Evolutionary conservation across 2,329 filamentous ascomycete species (phyloP).

Genomic region (Erysiphe pulchra): DNA sequence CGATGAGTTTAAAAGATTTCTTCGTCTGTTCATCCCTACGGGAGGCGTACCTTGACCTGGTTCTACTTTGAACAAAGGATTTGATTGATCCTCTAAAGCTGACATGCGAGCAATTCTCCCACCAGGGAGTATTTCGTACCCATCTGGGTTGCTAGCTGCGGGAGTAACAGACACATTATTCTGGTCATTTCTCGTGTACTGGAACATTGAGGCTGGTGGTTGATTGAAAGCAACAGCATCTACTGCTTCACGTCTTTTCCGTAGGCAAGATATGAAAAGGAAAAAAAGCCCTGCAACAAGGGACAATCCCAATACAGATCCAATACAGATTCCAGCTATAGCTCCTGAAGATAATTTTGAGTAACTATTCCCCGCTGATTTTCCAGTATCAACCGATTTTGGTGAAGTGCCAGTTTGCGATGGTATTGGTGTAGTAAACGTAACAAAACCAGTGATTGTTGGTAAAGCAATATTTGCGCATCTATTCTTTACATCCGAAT

Average conservation of each 20-base stretch:
- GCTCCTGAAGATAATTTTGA: constrained; percentile 49
- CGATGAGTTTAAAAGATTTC: constrained; percentile 38
- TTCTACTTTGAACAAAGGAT: constrained; percentile 23
- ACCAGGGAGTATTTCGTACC: constrained; percentile 55
- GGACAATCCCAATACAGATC: constrained; percentile 43
- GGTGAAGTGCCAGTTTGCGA: constrained; percentile 8
- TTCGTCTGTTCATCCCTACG: constrained; percentile 15
- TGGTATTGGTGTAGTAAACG: constrained; percentile 25
- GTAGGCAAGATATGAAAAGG: constrained; percentile 22
- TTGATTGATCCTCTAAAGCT: constrained; percentile 54
- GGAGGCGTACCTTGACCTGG: constrained; percentile 14
- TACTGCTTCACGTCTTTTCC: constrained; percentile 30
- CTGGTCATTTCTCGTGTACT: constrained; percentile 21
- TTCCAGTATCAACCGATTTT: constrained; percentile 3
- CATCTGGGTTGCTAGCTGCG: constrained; percentile 16
- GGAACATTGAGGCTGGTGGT: constrained; percentile 33
- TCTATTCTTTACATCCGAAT: constrained; percentile 43
- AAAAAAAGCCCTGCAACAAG: constrained; percentile 46
- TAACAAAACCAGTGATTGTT: constrained; percentile 42
- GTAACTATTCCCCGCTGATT: constrained; percentile 4
- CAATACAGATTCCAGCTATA: constrained; percentile 78
- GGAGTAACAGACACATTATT: constrained; percentile 18
- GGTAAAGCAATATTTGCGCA: constrained; percentile 62
- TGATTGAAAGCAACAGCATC: constrained; percentile 67
- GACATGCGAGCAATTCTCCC: constrained; percentile 91